Conservation (phyloP, 805 yeast genomes). For the Ogataea pini region DNA sequence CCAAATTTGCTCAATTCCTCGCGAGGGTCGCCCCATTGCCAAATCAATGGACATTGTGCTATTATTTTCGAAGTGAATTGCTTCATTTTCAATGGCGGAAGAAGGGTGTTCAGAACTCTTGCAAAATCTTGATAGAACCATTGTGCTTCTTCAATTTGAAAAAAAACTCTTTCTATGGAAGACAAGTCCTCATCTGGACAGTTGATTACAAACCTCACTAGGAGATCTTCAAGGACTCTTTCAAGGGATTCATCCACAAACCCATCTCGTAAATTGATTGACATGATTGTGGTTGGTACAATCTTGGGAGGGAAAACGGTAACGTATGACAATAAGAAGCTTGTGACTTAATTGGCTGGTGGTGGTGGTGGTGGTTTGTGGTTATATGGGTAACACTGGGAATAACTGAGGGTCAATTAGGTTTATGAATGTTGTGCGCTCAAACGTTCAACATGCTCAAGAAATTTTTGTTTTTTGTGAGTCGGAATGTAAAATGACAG, state of each 20-base stretch:
- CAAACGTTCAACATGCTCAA: not conserved
- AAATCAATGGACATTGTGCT: conserved; percentile 69
- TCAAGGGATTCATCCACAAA: conserved; percentile 68
- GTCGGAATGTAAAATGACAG: not conserved
- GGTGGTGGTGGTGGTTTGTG: not conserved
- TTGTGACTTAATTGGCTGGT: not conserved
- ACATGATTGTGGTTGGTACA: conserved; percentile 25
- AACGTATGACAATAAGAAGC: not conserved
- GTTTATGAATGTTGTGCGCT: too few relatives aligned
- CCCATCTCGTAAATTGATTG: conserved; percentile 39
- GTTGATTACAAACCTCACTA: conserved; percentile 87
- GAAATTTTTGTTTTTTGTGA: not conserved
- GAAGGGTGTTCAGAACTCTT: conserved; percentile 65
- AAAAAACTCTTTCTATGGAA: conserved; percentile 77
- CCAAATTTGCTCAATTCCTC: conserved; percentile 79
- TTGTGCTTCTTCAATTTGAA: conserved; percentile 96
- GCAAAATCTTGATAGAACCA: conserved; percentile 94
- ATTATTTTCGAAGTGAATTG: conserved; percentile 68
- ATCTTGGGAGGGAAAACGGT: not conserved
- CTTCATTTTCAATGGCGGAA: conserved; percentile 79
- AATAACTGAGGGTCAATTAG: too few relatives aligned
- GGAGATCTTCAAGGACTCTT: conserved; percentile 77
- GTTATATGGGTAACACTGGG: not conserved
- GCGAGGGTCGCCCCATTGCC: conserved; percentile 84
- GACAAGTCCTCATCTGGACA: conserved; percentile 90